Percentiles rank a stretch among this genome's conserved stretches.
These are phyloP conservation scores for Bauhinia variegata DNA, from an alignment of 306 rosid species.

Conservation along the genomic window DNA sequence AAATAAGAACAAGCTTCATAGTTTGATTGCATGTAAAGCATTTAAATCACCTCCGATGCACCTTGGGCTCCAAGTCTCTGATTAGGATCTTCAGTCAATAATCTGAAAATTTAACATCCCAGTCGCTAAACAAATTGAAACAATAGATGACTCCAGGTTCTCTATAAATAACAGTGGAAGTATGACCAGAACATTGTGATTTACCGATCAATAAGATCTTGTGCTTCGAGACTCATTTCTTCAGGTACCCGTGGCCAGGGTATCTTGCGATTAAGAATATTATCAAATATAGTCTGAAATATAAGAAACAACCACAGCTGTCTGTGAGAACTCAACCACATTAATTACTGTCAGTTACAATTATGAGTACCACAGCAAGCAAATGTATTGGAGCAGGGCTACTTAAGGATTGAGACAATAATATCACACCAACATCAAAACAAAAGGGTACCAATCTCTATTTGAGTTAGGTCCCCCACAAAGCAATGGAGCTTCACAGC, in stretches of 20 bases:
- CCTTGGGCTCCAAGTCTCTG: conserved; percentile 97
- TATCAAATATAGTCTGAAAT: conserved; percentile 89
- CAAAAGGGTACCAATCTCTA: not conserved
- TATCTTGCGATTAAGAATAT: conserved; percentile 87
- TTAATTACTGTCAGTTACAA: not conserved
- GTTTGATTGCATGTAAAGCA: conserved; percentile 14
- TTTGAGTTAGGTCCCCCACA: not conserved
- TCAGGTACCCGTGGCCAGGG: conserved; percentile 92
- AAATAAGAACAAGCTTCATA: conserved; percentile 17
- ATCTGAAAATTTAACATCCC: conserved; percentile 55
- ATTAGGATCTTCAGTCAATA: conserved; percentile 93
- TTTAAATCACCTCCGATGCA: conserved; percentile 78
- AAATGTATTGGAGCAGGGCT: not conserved
- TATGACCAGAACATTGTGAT: conserved; percentile 28
- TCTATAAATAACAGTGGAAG: not conserved
- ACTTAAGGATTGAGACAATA: not conserved
- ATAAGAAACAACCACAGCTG: conserved; percentile 13
- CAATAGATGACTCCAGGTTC: not conserved
- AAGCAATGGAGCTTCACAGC: not conserved
- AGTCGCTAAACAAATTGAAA: conserved; percentile 27
- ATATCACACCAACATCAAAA: not conserved
- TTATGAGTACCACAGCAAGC: not conserved
- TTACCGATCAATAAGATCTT: conserved; percentile 90
- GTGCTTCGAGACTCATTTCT: conserved; percentile 91
- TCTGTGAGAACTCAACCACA: conserved; percentile 30